phyloP scores from a whole-genome alignment of 176 grass and related monocot genomes.

The Zea luxurians region DNA sequence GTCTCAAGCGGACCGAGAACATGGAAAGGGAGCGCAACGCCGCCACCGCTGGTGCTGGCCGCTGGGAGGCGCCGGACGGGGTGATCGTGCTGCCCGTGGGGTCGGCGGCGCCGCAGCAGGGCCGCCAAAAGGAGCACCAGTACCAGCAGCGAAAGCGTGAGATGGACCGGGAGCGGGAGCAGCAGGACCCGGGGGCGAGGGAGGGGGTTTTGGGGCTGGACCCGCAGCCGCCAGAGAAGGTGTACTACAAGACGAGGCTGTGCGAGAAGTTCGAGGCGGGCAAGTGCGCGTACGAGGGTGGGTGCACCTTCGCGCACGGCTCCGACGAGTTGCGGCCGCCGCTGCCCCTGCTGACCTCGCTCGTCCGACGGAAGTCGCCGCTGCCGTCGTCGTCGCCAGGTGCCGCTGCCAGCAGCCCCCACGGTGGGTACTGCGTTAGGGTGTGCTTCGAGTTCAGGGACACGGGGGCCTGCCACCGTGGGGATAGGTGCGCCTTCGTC shows the following conservation, averaged over 20 bases:
- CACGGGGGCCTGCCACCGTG: constrained; percentile 39
- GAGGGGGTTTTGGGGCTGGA: background rate
- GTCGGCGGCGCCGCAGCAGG: background rate
- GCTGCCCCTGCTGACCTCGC: background rate
- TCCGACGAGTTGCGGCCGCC: constrained; percentile 47
- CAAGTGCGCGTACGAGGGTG: constrained; percentile 38
- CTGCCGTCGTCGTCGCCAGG: background rate
- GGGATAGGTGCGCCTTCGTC: constrained; percentile 42
- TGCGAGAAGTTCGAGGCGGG: constrained; percentile 45
- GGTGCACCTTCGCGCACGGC: constrained; percentile 65
- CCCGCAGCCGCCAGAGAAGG: constrained; percentile 28
- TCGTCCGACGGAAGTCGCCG: background rate
- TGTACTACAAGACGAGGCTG: constrained; percentile 56
- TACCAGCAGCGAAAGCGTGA: background rate
- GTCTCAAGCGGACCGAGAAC: background rate
- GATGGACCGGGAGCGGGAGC: background rate
- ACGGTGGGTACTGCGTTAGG: background rate
- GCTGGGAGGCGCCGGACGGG: constrained; percentile 26
- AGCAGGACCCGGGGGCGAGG: background rate
- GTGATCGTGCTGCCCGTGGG: constrained; percentile 47
- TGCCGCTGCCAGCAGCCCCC: background rate
- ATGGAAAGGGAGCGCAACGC: constrained; percentile 22
- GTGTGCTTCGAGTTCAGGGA: constrained; percentile 48
- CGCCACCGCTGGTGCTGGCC: background rate
- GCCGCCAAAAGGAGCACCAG: background rate